phyloP scores from a whole-genome alignment of 1,284 basidiomycete species.

The Rhodotorula sp. region DNA sequence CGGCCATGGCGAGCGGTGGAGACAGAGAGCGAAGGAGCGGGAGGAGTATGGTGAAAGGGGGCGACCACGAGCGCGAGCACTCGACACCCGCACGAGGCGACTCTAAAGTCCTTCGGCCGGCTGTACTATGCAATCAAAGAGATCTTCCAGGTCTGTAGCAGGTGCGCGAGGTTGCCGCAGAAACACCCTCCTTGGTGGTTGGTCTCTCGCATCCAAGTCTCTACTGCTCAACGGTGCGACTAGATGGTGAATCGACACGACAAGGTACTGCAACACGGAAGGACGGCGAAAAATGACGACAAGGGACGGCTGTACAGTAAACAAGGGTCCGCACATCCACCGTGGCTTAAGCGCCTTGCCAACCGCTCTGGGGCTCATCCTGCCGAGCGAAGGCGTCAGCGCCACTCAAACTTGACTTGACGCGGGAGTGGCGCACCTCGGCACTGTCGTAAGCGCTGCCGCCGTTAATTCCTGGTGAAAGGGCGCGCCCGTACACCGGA shows the following conservation, averaged over 20 bases:
- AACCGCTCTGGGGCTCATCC: neutral
- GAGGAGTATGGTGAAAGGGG: neutral
- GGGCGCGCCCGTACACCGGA: conserved; percentile 15
- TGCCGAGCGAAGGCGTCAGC: neutral
- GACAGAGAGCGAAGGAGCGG: neutral
- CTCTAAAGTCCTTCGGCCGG: no score
- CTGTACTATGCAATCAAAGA: no score
- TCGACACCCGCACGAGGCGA: no score
- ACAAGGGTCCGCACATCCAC: neutral
- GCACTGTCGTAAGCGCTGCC: conserved; percentile 32
- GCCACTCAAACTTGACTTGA: neutral
- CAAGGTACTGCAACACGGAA: neutral
- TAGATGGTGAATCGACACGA: neutral
- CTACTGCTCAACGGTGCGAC: neutral
- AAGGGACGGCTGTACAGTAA: neutral
- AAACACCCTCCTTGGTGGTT: no score
- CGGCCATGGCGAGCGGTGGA: conserved; percentile 10
- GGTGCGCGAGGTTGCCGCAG: no score
- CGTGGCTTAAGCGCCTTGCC: neutral
- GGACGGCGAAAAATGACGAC: no score
- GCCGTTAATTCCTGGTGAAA: conserved; percentile 28
- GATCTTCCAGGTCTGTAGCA: no score
- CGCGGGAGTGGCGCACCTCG: conserved; percentile 5
- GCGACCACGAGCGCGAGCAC: neutral
- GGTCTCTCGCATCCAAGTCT: no score